These are phyloP conservation scores for Russula sp. DNA, from an alignment of 768 basidiomycete species.

Conservation along the genomic window DNA sequence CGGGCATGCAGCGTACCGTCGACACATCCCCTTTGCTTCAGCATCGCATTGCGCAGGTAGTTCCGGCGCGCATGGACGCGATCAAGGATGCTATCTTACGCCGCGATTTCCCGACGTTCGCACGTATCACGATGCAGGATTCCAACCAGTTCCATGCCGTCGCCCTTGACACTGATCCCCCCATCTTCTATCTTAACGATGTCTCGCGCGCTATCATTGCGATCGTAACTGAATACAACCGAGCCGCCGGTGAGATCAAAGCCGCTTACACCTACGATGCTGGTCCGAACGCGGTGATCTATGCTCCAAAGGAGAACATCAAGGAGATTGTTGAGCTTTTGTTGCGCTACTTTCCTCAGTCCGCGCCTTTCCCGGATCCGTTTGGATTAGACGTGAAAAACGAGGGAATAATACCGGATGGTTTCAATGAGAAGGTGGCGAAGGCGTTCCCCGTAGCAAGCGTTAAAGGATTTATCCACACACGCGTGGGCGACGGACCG, in stretches of 20 bases:
- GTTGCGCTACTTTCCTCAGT: slow-evolving; percentile 82
- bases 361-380: slow-evolving; percentile 71
- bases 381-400: slow-evolving; percentile 51
- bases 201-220: slow-evolving; percentile 91
- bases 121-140: slow-evolving; percentile 91
- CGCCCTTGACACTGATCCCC: slow-evolving; percentile 92
- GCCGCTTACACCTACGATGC: slow-evolving; percentile 99
- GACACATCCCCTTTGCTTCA: slow-evolving; percentile 85
- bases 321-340: slow-evolving; percentile 75
- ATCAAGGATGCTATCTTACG: slow-evolving; percentile 78
- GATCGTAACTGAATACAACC: slow-evolving; percentile 89
- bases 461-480: slow-evolving; percentile 90
- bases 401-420: slow-evolving; percentile 54
- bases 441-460: slow-evolving; percentile 70
- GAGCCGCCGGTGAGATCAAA: slow-evolving; percentile 64
- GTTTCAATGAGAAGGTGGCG: slow-evolving; percentile 78
- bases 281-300: slow-evolving; percentile 98
- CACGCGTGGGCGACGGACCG: slow-evolving; percentile 89
- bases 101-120: slow-evolving; percentile 86
- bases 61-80: slow-evolving; percentile 79
- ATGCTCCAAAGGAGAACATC: slow-evolving; percentile 74
- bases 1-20: slow-evolving; percentile 97
- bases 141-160: slow-evolving; percentile 99
- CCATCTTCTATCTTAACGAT: slow-evolving; percentile 99
- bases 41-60: slow-evolving; percentile 82